Conservation (phyloP, 1,139 yeast genomes). For the Sugiyamaella neomexicana region DNA sequence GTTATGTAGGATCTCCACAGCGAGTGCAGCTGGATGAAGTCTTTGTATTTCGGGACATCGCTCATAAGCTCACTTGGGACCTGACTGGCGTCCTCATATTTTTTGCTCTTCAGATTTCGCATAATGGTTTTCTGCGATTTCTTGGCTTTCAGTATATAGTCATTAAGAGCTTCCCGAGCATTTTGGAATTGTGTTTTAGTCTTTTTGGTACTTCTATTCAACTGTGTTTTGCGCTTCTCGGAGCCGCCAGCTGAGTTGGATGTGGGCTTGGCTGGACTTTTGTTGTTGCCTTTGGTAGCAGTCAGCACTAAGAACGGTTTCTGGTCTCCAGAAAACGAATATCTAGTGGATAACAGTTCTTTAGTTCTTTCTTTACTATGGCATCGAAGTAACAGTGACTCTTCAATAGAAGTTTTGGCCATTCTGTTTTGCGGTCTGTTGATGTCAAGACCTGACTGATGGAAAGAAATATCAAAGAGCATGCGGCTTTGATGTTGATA, state of each 20-base stretch:
- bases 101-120: not conserved
- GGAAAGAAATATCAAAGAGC: not conserved
- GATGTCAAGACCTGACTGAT: not conserved
- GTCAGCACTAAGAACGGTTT: constrained; percentile 56
- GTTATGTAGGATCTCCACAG: constrained; percentile 66
- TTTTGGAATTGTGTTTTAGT: constrained; percentile 2
- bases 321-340: constrained; percentile 57
- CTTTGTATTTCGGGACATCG: constrained; percentile 43
- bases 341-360: constrained; percentile 56
- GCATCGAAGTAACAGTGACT: constrained; percentile 53
- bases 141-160: constrained; percentile 7
- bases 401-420: constrained; percentile 45
- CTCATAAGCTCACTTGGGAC: not conserved
- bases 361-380: constrained; percentile 45
- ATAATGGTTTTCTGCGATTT: not conserved
- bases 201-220: too few relatives aligned
- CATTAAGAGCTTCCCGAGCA: constrained; percentile 23
- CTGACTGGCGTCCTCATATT: not conserved
- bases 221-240: not conserved
- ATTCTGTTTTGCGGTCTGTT: not conserved
- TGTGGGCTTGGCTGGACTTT: constrained; percentile 25
- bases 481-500: not conserved
- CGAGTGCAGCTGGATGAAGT: constrained; percentile 52
- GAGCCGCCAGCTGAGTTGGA: constrained; percentile 22
- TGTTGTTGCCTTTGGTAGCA: constrained; percentile 44